A percentile compares a stretch with the other conserved stretches of the same genome.
These are phyloP conservation scores for Mortierella sp. DNA, from an alignment of 371 early-diverging fungal genomes.

Conservation along the genomic window DNA sequence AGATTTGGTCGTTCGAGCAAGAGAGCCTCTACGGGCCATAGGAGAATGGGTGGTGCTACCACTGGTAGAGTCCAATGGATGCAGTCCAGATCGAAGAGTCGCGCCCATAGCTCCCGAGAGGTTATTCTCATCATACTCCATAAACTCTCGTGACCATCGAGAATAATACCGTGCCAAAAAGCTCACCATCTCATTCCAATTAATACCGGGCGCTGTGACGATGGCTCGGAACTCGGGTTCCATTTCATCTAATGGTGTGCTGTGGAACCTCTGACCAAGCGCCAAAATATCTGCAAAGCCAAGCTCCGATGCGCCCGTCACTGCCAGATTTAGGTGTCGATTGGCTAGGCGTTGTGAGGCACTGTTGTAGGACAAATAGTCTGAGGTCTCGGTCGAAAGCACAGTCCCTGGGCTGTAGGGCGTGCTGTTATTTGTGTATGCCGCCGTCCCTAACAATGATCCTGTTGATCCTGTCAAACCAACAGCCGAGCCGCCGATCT, in stretches of 20 bases:
- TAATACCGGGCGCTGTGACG: conserved; percentile 47
- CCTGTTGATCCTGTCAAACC: conserved; percentile 24
- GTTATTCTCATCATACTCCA: conserved; percentile 44
- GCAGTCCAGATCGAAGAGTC: conserved; percentile 18
- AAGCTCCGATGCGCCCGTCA: conserved; percentile 21
- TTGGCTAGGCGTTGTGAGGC: not conserved
- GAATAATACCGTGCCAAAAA: conserved; percentile 47
- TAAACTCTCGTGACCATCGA: conserved; percentile 47
- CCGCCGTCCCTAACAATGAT: not conserved
- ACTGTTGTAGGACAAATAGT: conserved; percentile 28
- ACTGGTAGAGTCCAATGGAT: not conserved
- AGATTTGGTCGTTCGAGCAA: not conserved
- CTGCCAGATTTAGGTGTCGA: not conserved
- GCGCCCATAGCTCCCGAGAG: conserved; percentile 24
- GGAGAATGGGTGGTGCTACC: not conserved
- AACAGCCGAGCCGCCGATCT: conserved; percentile 41
- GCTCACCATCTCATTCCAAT: conserved; percentile 52
- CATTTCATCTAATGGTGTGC: conserved; percentile 52
- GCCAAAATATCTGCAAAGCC: conserved; percentile 54
- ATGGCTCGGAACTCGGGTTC: conserved; percentile 52
- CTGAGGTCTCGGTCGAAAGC: conserved; percentile 15
- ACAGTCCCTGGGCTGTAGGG: conserved; percentile 19
- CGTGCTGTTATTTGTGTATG: conserved; percentile 4
- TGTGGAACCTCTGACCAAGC: conserved; percentile 54
- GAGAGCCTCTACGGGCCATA: conserved; percentile 15